Evolutionary conservation across 2,329 filamentous ascomycete genomes (phyloP).

Genomic region (Colletotrichum sp.): DNA sequence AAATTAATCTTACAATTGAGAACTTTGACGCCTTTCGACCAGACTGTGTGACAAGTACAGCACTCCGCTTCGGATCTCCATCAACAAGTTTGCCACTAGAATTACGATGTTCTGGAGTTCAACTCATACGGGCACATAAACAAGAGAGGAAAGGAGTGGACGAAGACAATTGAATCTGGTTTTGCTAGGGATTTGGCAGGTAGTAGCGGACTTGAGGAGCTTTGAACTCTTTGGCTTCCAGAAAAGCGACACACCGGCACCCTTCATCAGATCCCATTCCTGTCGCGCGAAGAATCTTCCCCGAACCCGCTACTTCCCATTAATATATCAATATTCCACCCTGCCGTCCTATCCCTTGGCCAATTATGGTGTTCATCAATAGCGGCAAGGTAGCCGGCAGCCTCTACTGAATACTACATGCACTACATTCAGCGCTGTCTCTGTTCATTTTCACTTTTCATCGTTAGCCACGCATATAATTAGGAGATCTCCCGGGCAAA

Average conservation of each 20-base stretch:
- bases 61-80: too few species aligned
- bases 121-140: too few species aligned
- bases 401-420: too few species aligned
- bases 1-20: too few species aligned
- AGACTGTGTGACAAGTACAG: too few species aligned
- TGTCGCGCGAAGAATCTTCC: background rate
- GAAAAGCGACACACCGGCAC: background rate
- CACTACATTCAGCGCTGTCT: too few species aligned
- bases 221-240: background rate
- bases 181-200: background rate
- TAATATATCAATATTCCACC: background rate
- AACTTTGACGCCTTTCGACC: too few species aligned
- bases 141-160: background rate
- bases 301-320: rapidly evolving
- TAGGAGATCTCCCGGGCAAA: background rate
- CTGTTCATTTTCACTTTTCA: background rate
- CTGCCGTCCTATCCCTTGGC: background rate
- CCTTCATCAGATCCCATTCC: too few species aligned
- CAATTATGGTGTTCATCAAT: background rate
- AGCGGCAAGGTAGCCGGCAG: background rate
- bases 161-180: background rate
- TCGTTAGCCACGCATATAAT: background rate
- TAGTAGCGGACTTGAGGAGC: too few species aligned
- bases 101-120: too few species aligned
- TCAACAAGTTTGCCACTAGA: too few species aligned